Percentiles rank a stretch among this genome's conserved stretches.
These are phyloP conservation scores for Moricandia arvensis DNA, from an alignment of 345 rosid genomes.

Conservation along the genomic window DNA sequence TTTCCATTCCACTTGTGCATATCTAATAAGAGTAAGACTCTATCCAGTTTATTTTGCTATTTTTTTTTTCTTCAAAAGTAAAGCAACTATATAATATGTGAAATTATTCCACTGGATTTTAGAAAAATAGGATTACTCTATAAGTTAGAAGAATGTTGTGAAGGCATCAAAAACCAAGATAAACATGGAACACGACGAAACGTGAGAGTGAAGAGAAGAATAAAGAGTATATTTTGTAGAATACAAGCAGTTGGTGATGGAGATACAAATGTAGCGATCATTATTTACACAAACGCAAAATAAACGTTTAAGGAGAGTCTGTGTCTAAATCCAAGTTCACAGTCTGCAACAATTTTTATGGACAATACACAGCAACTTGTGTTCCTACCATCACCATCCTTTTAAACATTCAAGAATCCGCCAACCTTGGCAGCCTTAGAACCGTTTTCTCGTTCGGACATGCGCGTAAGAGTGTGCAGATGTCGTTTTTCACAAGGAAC, in stretches of 20 bases:
- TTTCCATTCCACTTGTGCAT: no score
- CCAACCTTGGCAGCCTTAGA: conserved; percentile 12
- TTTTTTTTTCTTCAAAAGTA: no score
- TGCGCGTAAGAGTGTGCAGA: conserved; percentile 75
- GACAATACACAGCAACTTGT: not conserved
- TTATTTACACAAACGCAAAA: conserved; percentile 28
- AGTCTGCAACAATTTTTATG: conserved; percentile 14
- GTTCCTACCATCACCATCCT: conserved; percentile 8
- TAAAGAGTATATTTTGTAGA: not conserved
- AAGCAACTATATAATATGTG: no score
- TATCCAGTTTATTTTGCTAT: no score
- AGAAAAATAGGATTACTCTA: no score
- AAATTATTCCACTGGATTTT: no score
- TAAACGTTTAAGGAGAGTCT: not conserved
- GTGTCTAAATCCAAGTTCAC: conserved; percentile 10
- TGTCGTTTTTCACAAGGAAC: conserved; percentile 69
- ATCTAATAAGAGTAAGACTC: no score
- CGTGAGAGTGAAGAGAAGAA: not conserved
- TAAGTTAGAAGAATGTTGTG: no score
- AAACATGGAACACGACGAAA: not conserved
- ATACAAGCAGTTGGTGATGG: not conserved
- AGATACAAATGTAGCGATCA: not conserved
- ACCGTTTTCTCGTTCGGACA: conserved; percentile 41
- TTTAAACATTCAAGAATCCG: conserved; percentile 32
- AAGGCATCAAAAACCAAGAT: no score